Evolutionary conservation across 306 rosid species (phyloP).

Genomic region (Canavalia ensiformis): DNA sequence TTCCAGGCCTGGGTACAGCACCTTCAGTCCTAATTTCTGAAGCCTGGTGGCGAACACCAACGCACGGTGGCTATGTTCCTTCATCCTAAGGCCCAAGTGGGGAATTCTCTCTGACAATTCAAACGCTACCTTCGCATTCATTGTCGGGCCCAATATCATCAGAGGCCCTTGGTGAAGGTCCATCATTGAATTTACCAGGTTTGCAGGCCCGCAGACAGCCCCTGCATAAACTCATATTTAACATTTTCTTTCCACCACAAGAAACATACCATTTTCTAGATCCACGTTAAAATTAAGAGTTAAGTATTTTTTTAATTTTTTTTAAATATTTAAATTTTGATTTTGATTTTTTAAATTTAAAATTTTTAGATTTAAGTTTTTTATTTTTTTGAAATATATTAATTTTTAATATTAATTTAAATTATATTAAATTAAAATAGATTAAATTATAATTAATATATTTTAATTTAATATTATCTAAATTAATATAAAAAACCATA

Average conservation of each 20-base stretch:
- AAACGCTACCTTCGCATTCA: constrained; percentile 91
- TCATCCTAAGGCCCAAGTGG: constrained; percentile 70
- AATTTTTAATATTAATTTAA: too few relatives aligned
- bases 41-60: constrained; percentile 67
- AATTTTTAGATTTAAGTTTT: too few relatives aligned
- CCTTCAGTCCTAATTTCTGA: constrained; percentile 69
- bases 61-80: constrained; percentile 77
- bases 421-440: too few relatives aligned
- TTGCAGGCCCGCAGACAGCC: constrained; percentile 79
- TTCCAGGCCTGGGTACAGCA: constrained; percentile 82
- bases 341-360: too few relatives aligned
- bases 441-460: too few relatives aligned
- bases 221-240: constrained; percentile 48
- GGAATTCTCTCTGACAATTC: constrained; percentile 90
- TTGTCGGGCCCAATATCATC: constrained; percentile 87
- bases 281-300: too few relatives aligned
- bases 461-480: too few relatives aligned
- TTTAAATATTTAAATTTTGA: too few relatives aligned
- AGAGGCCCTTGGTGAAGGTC: constrained; percentile 78
- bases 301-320: too few relatives aligned
- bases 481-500: too few relatives aligned
- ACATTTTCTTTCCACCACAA: neutral
- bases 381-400: too few relatives aligned
- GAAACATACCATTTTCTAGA: too few relatives aligned
- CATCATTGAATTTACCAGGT: constrained; percentile 82